A percentile compares a stretch with the other conserved stretches of the same genome.
Evolutionary conservation across 2,329 filamentous ascomycete species (phyloP).

Genomic region (Neofusicoccum ribis): DNA sequence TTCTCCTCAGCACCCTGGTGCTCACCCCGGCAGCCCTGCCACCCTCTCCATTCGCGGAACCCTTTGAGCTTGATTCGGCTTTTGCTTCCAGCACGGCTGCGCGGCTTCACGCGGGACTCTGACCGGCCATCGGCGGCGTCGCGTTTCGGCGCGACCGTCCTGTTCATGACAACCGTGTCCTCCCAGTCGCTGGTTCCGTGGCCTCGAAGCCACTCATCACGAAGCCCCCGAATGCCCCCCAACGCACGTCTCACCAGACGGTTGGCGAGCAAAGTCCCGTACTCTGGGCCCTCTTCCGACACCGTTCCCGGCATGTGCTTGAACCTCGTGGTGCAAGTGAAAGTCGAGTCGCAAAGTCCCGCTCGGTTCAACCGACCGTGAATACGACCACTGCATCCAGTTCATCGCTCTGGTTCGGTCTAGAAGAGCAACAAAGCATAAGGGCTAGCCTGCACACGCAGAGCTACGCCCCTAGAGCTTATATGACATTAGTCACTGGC

Average conservation of each 20-base stretch:
- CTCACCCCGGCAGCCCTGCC: constrained; percentile 5
- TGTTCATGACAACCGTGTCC: not conserved
- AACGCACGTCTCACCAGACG: not conserved
- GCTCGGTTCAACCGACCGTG: constrained; percentile 1
- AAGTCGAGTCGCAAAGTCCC: not conserved
- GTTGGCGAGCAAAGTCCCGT: no score
- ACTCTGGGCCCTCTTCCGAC: no score
- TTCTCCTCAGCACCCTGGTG: not conserved
- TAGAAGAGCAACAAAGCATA: not conserved
- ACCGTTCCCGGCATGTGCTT: not conserved
- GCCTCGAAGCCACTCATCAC: not conserved
- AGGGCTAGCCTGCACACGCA: not conserved
- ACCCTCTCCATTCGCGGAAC: not conserved
- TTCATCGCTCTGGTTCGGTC: not conserved
- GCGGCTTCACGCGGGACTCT: not conserved
- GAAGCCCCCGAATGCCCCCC: not conserved
- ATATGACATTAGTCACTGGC: not conserved
- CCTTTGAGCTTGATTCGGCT: not conserved
- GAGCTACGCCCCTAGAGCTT: not conserved
- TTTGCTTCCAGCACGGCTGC: not conserved
- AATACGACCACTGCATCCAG: not conserved
- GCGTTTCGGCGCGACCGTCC: not conserved
- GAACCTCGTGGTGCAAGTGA: not conserved
- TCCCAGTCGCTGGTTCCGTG: not conserved
- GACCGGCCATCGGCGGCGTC: not conserved